Evolutionary conservation across 352 stramenopile genomes (phyloP).

Genomic region (Globisporangium ultimum): DNA sequence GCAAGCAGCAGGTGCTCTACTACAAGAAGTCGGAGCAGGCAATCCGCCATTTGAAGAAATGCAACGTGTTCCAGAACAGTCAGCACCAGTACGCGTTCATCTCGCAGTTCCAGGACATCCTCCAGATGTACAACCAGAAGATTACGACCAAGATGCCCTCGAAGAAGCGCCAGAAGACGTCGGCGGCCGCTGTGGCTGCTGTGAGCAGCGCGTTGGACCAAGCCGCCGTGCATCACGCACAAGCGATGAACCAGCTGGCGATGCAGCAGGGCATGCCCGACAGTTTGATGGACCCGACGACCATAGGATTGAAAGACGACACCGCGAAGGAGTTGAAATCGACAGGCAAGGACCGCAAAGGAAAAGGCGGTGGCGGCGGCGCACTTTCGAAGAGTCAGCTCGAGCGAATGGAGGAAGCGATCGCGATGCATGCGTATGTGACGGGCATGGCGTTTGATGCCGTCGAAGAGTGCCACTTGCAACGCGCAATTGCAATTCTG

Average conservation of each 20-base stretch:
- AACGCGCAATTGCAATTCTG: conserved; percentile 59
- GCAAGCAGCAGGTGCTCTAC: conserved; percentile 82
- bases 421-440: conserved; percentile 81
- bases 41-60: conserved; percentile 82
- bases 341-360: conserved; percentile 32
- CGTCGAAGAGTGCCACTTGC: conserved; percentile 68
- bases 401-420: conserved; percentile 70
- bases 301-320: conserved; percentile 56
- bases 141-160: conserved; percentile 59
- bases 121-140: conserved; percentile 84
- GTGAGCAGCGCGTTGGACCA: conserved; percentile 37
- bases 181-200: conserved; percentile 7
- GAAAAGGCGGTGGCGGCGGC: conserved; percentile 27
- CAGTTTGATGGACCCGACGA: conserved; percentile 55
- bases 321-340: conserved; percentile 29
- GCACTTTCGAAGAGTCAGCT: conserved; percentile 58
- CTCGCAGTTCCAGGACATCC: conserved; percentile 71
- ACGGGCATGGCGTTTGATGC: conserved; percentile 78
- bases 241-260: conserved; percentile 67
- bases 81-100: conserved; percentile 84
- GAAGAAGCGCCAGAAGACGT: conserved; percentile 62
- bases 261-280: conserved; percentile 75
- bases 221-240: conserved; percentile 53
- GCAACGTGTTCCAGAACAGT: conserved; percentile 68
- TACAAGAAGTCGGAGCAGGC: conserved; percentile 88